phyloP scores from a whole-genome alignment of 2,329 filamentous ascomycete genomes.

The Aspergillus ochraceus region DNA sequence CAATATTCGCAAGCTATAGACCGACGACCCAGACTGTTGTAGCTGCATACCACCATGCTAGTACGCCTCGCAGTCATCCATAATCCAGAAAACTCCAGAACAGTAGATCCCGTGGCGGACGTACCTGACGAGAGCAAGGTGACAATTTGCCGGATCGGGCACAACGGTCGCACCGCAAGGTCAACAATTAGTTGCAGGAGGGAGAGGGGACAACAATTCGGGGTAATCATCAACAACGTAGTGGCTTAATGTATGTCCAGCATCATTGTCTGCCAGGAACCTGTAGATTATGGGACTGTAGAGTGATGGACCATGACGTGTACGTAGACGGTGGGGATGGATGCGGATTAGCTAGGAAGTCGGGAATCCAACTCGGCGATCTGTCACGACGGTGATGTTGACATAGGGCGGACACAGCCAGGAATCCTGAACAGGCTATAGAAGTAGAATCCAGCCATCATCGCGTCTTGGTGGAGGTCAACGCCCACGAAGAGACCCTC shows the following conservation, averaged over 20 bases:
- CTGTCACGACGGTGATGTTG: neutral
- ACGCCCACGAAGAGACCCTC: neutral
- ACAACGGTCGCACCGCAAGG: neutral
- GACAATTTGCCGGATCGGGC: neutral
- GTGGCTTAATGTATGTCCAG: neutral
- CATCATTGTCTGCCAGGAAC: neutral
- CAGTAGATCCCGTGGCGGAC: neutral
- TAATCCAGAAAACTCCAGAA: neutral
- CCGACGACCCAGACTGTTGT: neutral
- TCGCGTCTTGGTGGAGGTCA: neutral
- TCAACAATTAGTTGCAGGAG: neutral
- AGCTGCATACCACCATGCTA: neutral
- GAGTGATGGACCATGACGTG: constrained; percentile 8
- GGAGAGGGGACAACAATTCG: neutral
- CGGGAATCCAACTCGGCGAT: constrained; percentile 4
- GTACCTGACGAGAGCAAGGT: constrained; percentile 1
- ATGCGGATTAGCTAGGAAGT: constrained; percentile 6
- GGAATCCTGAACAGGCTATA: neutral
- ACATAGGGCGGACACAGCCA: neutral
- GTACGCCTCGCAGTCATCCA: neutral
- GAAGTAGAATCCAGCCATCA: neutral
- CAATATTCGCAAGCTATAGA: constrained; percentile 6
- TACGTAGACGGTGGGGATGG: constrained; percentile 9
- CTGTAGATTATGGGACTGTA: neutral
- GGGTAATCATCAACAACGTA: neutral